Evolutionary conservation across 495 filamentous ascomycete species (phyloP).

Genomic region (Aspergillus affinis): DNA sequence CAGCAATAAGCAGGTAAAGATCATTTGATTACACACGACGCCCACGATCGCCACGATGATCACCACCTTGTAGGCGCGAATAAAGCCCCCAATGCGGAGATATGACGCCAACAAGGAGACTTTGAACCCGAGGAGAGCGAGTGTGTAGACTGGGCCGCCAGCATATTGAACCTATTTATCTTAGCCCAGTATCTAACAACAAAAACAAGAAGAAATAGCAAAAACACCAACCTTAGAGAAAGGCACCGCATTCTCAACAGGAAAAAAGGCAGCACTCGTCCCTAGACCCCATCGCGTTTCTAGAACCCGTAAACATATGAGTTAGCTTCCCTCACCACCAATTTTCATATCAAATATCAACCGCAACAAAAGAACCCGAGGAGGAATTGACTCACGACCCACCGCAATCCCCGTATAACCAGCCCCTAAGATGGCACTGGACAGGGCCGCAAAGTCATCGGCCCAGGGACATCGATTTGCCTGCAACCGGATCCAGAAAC

Average conservation of each 20-base stretch:
- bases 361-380: too few species aligned
- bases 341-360: too few species aligned
- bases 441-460: slow-evolving; percentile 30
- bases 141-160: slow-evolving; percentile 31
- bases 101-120: slow-evolving; percentile 50
- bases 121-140: slow-evolving; percentile 52
- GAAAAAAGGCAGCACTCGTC: slow-evolving; percentile 21
- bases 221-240: slow-evolving; percentile 26
- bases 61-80: slow-evolving; percentile 35
- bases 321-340: too few species aligned
- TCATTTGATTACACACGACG: slow-evolving; percentile 36
- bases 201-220: neutral
- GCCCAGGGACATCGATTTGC: slow-evolving; percentile 23
- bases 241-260: slow-evolving; percentile 23
- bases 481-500: slow-evolving; percentile 24
- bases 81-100: slow-evolving; percentile 45
- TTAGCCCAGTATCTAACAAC: neutral
- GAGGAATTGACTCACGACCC: slow-evolving; percentile 25
- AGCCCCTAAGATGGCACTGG: slow-evolving; percentile 20
- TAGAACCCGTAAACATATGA: slow-evolving; percentile 1
- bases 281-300: slow-evolving; percentile 34
- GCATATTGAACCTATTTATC: slow-evolving; percentile 29
- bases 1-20: slow-evolving; percentile 25
- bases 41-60: slow-evolving; percentile 35
- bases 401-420: slow-evolving; percentile 24